Base-by-base conservation (phyloP, 768 basidiomycete genomes). In the Termitomyces titanicus region DNA sequence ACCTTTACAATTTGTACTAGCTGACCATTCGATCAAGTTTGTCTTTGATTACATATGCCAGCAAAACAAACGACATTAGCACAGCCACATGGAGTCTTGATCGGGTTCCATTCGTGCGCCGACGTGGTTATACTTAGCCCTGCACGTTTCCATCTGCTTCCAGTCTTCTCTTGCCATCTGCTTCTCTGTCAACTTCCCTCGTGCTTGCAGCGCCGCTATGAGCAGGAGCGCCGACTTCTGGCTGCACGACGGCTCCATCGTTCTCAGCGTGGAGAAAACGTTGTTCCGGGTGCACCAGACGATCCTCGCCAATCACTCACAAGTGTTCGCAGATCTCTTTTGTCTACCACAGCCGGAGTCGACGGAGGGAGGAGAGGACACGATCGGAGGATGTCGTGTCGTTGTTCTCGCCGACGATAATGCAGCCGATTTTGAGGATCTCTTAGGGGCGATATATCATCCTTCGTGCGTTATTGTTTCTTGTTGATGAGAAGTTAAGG, bases 301-400 rank as follows among this genome's bases (percentile, higher is more conserved):
- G 17, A 74, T 78, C 18, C 64, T 79, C 0, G 69, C 72, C 5
- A 72, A 72, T 49, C 84, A 88, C 59, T 86, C 85, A 0, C 84
- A 88, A 38, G 73, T 88, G 1, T 89, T 89, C 59, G 74, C 76
- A 15, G 84, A 81, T 56, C 70, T 88, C 47, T 82, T 89, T 59
- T 73, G 74, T 3, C 61, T 88, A 8, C 85, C 84, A 11, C 82
- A 80, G 56, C 82, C 82, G 5, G 3, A 27, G 24, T 22, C 12
- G 2, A 8, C 46, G 17, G 55, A 17, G 11, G 51, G 18, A 20
- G 71, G 66, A 7, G 68, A 73, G 40, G 64, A 72, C 38, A 70
- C 64, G 59, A 58, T 81, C 9, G 82, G 84, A 12, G 77, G 75
- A 5, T 83, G 80, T 53, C 76, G 73, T 44, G 70, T 83, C 20